Evolutionary conservation across 495 filamentous ascomycete species (phyloP).

Genomic region (Opeltia flavorubescens): DNA sequence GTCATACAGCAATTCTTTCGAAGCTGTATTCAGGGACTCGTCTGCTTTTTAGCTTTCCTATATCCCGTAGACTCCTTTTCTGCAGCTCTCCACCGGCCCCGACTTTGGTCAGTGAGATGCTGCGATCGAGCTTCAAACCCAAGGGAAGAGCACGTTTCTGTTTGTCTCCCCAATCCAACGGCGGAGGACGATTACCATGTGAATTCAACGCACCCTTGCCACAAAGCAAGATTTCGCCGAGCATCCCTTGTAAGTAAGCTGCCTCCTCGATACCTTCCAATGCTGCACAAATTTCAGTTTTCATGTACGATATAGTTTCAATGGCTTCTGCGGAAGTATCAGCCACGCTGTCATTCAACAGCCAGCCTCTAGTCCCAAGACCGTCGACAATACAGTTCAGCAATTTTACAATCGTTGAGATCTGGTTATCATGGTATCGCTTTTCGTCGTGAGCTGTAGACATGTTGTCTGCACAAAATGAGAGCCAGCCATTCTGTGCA

Average conservation of each 20-base stretch:
- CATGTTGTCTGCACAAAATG: constrained; percentile 45
- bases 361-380: constrained; percentile 72
- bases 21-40: constrained; percentile 64
- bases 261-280: constrained; percentile 67
- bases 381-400: constrained; percentile 69
- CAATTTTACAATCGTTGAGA: constrained; percentile 42
- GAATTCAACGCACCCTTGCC: constrained; percentile 30
- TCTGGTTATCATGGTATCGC: constrained; percentile 33
- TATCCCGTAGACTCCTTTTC: constrained; percentile 49
- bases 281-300: constrained; percentile 59
- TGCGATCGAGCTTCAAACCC: constrained; percentile 53
- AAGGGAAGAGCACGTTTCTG: constrained; percentile 42
- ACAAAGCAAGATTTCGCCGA: constrained; percentile 58
- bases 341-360: constrained; percentile 42
- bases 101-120: constrained; percentile 39
- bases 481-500: constrained; percentile 51
- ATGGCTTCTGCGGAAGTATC: constrained; percentile 44
- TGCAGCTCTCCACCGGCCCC: constrained; percentile 50
- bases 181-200: constrained; percentile 3
- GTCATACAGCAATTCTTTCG: constrained; percentile 49
- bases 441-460: constrained; percentile 38
- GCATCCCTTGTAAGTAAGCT: constrained; percentile 48
- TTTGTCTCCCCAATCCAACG: constrained; percentile 13
- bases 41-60: constrained; percentile 56
- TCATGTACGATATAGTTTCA: constrained; percentile 47